phyloP scores from a whole-genome alignment of 2,329 filamentous ascomycete species.

The Thelonectria blattea region DNA sequence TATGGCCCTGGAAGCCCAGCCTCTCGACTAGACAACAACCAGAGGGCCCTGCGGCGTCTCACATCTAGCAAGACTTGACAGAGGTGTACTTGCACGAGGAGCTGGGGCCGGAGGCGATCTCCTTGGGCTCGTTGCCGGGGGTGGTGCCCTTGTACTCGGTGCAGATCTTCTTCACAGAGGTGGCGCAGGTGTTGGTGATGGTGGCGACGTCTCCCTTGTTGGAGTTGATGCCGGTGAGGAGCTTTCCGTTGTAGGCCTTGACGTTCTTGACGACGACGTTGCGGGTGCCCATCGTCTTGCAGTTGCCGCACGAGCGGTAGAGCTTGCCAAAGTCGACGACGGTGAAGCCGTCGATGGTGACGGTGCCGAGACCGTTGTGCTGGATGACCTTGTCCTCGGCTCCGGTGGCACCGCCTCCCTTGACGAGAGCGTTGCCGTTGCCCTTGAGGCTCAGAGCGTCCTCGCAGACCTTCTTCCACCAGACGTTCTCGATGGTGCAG shows the following conservation, averaged over 20 bases:
- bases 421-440: constrained; percentile 39
- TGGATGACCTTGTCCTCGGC: constrained; percentile 10
- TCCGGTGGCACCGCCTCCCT: constrained; percentile 8
- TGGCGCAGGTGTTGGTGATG: not conserved
- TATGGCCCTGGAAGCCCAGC: not conserved
- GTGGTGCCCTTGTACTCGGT: constrained; percentile 7
- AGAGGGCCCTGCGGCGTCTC: not conserved
- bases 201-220: constrained; percentile 10
- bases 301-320: constrained; percentile 13
- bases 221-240: constrained; percentile 13
- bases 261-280: constrained; percentile 4
- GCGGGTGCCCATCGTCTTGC: constrained; percentile 5
- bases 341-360: constrained; percentile 10
- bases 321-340: constrained; percentile 15
- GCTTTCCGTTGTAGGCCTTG: not conserved
- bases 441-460: constrained; percentile 31
- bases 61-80: constrained; percentile 31
- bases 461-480: constrained; percentile 38
- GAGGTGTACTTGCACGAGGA: constrained; percentile 29
- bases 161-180: constrained; percentile 1
- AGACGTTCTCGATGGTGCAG: constrained; percentile 37
- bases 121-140: constrained; percentile 3
- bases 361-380: constrained; percentile 10
- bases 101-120: constrained; percentile 3
- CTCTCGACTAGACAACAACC: not conserved